These are phyloP conservation scores for Phaeosphaeriaceae sp. DNA, from an alignment of 2,329 filamentous ascomycete species.

Conservation along the genomic window DNA sequence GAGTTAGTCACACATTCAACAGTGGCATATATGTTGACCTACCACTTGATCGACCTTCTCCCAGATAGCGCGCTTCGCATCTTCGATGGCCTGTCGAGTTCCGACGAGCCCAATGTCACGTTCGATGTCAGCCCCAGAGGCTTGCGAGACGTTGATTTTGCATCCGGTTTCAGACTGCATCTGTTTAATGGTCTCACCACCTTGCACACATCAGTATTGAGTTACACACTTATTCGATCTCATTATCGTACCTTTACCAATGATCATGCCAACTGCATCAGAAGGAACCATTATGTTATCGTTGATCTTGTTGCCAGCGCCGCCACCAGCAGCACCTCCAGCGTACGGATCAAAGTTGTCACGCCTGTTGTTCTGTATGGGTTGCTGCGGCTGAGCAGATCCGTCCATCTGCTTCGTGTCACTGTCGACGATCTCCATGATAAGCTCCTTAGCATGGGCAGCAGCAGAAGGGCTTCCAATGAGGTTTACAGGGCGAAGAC, in stretches of 20 bases:
- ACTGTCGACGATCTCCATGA: conserved; percentile 93
- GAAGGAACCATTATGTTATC: conserved; percentile 87
- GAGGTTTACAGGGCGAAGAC: conserved; percentile 86
- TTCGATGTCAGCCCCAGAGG: conserved; percentile 79
- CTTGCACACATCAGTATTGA: conserved; percentile 42
- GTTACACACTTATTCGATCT: not conserved
- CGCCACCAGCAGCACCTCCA: conserved; percentile 44
- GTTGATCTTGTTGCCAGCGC: conserved; percentile 68
- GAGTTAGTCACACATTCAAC: conserved; percentile 18
- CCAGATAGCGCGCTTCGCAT: conserved; percentile 83
- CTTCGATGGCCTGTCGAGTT: conserved; percentile 75
- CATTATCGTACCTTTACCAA: conserved; percentile 73
- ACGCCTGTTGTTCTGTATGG: conserved; percentile 35
- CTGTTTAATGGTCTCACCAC: conserved; percentile 91
- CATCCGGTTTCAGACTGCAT: conserved; percentile 89
- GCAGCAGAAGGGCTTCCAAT: conserved; percentile 80
- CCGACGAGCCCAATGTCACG: conserved; percentile 88
- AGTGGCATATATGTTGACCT: conserved; percentile 49
- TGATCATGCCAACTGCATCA: conserved; percentile 95
- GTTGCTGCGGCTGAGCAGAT: conserved; percentile 20
- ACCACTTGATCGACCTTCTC: conserved; percentile 92
- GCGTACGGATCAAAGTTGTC: conserved; percentile 50
- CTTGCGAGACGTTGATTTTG: conserved; percentile 92
- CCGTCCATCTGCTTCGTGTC: conserved; percentile 66
- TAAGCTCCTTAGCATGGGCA: conserved; percentile 81